Evolutionary conservation across 345 rosid genomes (phyloP), one percentile per base, ranked within the genome.

Genomic region (Eucalyptus grandis): DNA sequence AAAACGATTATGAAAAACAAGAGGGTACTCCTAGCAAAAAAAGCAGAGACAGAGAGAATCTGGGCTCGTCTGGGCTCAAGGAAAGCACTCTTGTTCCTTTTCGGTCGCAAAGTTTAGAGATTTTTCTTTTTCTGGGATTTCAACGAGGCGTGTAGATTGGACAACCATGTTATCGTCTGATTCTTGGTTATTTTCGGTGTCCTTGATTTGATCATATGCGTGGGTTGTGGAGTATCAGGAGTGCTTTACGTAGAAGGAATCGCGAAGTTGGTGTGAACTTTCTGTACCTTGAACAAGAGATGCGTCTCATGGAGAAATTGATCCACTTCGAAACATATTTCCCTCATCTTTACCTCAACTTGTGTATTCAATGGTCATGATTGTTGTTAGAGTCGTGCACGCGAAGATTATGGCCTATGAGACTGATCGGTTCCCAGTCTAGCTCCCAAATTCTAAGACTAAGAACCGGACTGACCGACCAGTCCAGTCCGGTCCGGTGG

Each of bases 401-500:
- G 4, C 7, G 1, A 17, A 69, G 1, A 31, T 31, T 34, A 34
- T 69, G 81, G 43, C 80, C 43, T 31, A 31, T 16, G 19, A 37
- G 26, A 53, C 10, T 53, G 11, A 53, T 19, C 5, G 1, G 11
- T 53, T 21, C 51, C 51, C 1, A 0, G 17, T 49, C 7, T 0
- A 1, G 0, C 51, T 49, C 51, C 51, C 51, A 49, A 49, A 49
- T 49, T 14, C 51, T 49, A 49, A 49, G 16, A 51, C 0, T 15
- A 3, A 3, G 54, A 51, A 51, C 9, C 0, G 2, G 9, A 51
- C 9, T 0, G 0, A 51, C 22, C 22, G 0, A 17, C 9, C 9
- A 7, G 56, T 17, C 22, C 4, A 0, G 9, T 51, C 22, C 2
- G 0, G 1, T 49, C 3, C 6, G 0, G 21, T 51, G 2, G 0